Percentiles rank a stretch among this genome's conserved stretches.
phyloP scores from a whole-genome alignment of 495 filamentous ascomycete genomes.

The Talaromyces proteolyticus region DNA sequence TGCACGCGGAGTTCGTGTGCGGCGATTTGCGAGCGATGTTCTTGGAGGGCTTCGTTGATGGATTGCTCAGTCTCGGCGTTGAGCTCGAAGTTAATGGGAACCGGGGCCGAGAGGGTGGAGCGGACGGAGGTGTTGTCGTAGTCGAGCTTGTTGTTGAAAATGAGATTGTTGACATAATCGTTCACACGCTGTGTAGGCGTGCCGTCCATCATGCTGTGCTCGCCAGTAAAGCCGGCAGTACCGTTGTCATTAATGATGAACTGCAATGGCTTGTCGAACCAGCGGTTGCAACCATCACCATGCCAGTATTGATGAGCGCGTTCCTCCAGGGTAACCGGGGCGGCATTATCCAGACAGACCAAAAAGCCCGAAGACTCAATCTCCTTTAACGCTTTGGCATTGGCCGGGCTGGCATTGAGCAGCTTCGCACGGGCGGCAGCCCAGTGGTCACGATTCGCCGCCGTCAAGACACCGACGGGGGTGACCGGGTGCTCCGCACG shows the following conservation, averaged over 20 bases:
- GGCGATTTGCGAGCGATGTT: slow-evolving; percentile 75
- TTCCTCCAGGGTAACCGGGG: slow-evolving; percentile 91
- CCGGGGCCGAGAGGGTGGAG: slow-evolving; percentile 78
- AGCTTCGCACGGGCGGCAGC: slow-evolving; percentile 75
- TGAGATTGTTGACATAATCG: slow-evolving; percentile 83
- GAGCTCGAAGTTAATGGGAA: slow-evolving; percentile 68
- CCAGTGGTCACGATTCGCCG: slow-evolving; percentile 91
- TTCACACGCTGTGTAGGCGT: slow-evolving; percentile 95
- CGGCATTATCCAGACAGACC: slow-evolving; percentile 89
- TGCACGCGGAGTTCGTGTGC: slow-evolving; percentile 91
- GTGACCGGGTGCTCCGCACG: slow-evolving; percentile 61
- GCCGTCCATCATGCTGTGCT: slow-evolving; percentile 99
- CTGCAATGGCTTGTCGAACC: slow-evolving; percentile 97
- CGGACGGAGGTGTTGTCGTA: slow-evolving; percentile 69
- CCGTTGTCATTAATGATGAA: slow-evolving; percentile 99
- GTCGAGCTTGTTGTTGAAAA: slow-evolving; percentile 88
- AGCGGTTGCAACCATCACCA: slow-evolving; percentile 91
- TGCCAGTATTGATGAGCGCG: slow-evolving; percentile 97
- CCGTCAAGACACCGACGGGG: slow-evolving; percentile 79
- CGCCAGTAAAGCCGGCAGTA: slow-evolving; percentile 94
- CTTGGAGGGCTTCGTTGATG: slow-evolving; percentile 66
- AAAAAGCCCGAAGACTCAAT: slow-evolving; percentile 92
- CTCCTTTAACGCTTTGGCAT: slow-evolving; percentile 66
- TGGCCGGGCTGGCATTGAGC: slow-evolving; percentile 65
- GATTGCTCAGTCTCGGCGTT: slow-evolving; percentile 64